Base-by-base conservation (phyloP, 1,284 basidiomycete species). In the Baeospora myosura region DNA sequence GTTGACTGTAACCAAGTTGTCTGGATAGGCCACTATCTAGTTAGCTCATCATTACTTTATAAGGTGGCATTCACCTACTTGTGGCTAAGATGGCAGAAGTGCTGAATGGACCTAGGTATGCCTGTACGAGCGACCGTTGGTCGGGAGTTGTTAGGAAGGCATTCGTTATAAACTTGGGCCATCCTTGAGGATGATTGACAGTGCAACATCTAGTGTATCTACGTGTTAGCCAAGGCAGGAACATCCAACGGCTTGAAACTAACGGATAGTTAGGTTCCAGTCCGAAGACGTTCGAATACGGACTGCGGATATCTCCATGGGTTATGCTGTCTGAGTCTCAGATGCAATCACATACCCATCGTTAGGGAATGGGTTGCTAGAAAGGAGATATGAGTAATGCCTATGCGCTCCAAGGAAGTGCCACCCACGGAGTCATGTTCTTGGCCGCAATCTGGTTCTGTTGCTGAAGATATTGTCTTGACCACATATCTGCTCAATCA, bases 131-230 rank as follows among this genome's bases (percentile, higher is more conserved):
- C 0, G 72, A 72, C 20, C 60, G 54, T 29, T 65, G 54, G 55
- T 76, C 70, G 2, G 71, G 62, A 3, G 72, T 72, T 0, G 63
- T 68, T 7, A 77, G 58, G 55, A 79, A 77, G 1, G 74, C 64
- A 51, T 76, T 76, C n/a, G 71, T 63, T 40, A 75, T 66, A 52
- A 79, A 78, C 52, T 78, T 79, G 1, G 76, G 76, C 68, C 69
- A 77, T 28, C 75, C 75, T 54, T 77, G 76, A 5, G 75, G 74
- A 49, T 74, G 71, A 45, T 78, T 78, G 44, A 78, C 76, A 2
- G 74, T 77, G 57, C 76, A 78, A 55, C 75, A 78, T 2, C 72
- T 74, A 41, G 10, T 22, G 12, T 6, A 40, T 17, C 30, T 11
- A 30, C 6, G 29, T 10, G 17, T n/a, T 26, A 17, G 12, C 10